Conservation (phyloP, 345 rosid species). For the Erysimum cheiranthoides region DNA sequence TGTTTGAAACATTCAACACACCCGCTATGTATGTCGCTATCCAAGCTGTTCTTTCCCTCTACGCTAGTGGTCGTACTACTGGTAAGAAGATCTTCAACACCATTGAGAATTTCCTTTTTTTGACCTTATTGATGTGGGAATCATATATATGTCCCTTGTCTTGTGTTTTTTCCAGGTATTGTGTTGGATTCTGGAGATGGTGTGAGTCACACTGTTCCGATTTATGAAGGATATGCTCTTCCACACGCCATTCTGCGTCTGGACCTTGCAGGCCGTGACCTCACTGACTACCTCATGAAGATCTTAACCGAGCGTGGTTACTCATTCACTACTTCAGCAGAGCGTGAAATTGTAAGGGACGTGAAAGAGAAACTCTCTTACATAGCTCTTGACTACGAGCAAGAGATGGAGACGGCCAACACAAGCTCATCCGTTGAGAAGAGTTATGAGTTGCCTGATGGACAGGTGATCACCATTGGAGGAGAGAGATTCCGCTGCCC, state of each 20-base stretch:
- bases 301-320: constrained; percentile 52
- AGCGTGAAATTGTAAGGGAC: constrained; percentile 52
- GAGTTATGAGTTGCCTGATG: constrained; percentile 57
- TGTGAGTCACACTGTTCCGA: constrained; percentile 63
- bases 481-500: constrained; percentile 52
- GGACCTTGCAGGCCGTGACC: constrained; percentile 65
- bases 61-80: constrained; percentile 66
- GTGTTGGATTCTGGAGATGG: constrained; percentile 67
- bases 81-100: constrained; percentile 38
- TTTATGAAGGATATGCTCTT: constrained; percentile 64
- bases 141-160: not conserved
- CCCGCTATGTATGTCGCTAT: constrained; percentile 62
- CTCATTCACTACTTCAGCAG: constrained; percentile 54
- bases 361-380: constrained; percentile 54
- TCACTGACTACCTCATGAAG: constrained; percentile 64
- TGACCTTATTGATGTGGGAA: not conserved
- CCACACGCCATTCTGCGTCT: constrained; percentile 68
- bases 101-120: not conserved
- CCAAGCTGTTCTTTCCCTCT: constrained; percentile 58
- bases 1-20: constrained; percentile 58
- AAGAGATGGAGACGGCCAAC: constrained; percentile 50
- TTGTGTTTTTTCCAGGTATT: constrained; percentile 46
- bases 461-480: constrained; percentile 54
- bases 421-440: constrained; percentile 47
- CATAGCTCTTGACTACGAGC: constrained; percentile 51